Conservation (phyloP, 345 rosid species). For the Camelina sativa region DNA sequence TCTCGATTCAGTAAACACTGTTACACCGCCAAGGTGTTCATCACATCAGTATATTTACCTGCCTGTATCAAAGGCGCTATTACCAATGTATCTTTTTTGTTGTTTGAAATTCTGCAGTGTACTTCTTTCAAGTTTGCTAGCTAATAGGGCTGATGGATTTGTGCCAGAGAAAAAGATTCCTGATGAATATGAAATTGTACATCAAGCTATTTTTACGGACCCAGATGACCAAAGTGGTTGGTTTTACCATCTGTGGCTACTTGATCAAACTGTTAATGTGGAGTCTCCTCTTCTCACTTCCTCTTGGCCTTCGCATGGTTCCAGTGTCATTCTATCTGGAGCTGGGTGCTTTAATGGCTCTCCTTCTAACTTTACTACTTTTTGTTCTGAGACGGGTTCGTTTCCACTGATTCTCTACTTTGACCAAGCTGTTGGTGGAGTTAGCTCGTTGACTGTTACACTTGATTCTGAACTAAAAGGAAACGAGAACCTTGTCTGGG, state of each 20-base stretch:
- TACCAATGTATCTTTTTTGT: background rate
- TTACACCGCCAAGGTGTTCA: background rate
- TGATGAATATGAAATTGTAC: conserved; percentile 73
- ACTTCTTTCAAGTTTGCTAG: conserved; percentile 69
- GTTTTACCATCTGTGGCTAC: conserved; percentile 99
- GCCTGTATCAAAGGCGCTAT: conserved; percentile 9
- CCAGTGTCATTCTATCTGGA: conserved; percentile 51
- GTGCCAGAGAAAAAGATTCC: conserved; percentile 55
- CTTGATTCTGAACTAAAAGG: conserved; percentile 48
- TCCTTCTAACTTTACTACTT: conserved; percentile 45
- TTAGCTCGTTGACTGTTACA: conserved; percentile 61
- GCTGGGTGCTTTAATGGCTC: conserved; percentile 43
- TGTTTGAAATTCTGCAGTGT: conserved; percentile 59
- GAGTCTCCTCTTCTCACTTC: conserved; percentile 70
- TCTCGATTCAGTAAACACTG: conserved; percentile 14
- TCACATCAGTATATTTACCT: conserved; percentile 22
- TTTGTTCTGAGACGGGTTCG: conserved; percentile 48
- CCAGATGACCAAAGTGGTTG: conserved; percentile 95
- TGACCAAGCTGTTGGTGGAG: conserved; percentile 75
- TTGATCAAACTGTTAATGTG: conserved; percentile 73
- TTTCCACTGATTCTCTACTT: conserved; percentile 81
- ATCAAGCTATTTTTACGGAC: conserved; percentile 80
- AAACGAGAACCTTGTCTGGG: conserved; percentile 62
- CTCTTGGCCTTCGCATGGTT: conserved; percentile 84
- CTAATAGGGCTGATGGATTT: conserved; percentile 59